These are phyloP conservation scores for Trametes versicolor DNA, from an alignment of 1,284 basidiomycete species.

Conservation along the genomic window DNA sequence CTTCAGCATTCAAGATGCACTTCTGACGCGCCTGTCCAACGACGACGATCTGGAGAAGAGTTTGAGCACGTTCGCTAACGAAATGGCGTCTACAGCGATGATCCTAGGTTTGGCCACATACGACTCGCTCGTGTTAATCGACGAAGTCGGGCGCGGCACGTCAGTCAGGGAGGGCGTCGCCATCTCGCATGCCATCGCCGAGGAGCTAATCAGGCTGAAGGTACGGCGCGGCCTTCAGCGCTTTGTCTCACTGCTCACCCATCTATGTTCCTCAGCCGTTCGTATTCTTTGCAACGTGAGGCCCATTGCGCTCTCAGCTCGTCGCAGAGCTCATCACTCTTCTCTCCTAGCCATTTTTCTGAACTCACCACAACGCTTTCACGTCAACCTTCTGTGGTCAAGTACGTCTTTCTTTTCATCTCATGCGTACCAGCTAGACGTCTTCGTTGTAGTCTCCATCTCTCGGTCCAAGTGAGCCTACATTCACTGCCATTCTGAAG, in stretches of 20 bases:
- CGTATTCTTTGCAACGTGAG: conserved; percentile 90
- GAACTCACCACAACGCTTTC: conserved; percentile 78
- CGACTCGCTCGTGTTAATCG: conserved; percentile 83
- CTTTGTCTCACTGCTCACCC: neutral
- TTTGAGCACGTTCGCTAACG: conserved; percentile 91
- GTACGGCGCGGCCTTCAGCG: conserved; percentile 48
- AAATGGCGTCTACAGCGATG: conserved; percentile 92
- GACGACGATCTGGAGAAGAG: conserved; percentile 91
- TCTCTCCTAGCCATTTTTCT: conserved; percentile 69
- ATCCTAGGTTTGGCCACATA: conserved; percentile 84
- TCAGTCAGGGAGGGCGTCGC: conserved; percentile 89
- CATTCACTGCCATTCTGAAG: neutral
- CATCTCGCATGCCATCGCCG: conserved; percentile 92
- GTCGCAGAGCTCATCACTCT: neutral
- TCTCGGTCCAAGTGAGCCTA: conserved; percentile 76
- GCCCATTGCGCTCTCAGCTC: neutral
- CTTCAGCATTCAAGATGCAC: conserved; percentile 78
- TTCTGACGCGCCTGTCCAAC: conserved; percentile 91
- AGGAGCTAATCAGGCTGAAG: conserved; percentile 80
- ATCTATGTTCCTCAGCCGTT: conserved; percentile 63
- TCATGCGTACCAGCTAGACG: neutral
- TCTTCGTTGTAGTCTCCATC: conserved; percentile 68
- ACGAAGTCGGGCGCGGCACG: conserved; percentile 92
- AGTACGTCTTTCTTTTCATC: conserved; percentile 57
- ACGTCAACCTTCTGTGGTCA: conserved; percentile 75